phyloP scores from a whole-genome alignment of 768 basidiomycete genomes.

The Trametopsis cervina region DNA sequence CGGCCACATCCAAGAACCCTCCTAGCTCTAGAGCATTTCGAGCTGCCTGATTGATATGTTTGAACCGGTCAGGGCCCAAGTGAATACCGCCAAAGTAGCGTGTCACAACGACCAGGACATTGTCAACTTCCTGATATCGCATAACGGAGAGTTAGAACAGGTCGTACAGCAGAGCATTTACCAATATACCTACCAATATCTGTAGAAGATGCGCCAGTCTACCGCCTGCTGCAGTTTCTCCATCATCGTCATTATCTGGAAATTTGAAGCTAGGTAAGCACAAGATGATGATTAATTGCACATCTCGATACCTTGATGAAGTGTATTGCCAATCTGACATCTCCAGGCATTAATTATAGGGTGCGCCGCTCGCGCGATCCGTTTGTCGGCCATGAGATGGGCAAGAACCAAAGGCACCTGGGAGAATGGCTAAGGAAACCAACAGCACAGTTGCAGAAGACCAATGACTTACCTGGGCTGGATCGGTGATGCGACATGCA shows the following conservation, averaged over 20 bases:
- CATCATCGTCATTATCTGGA: slow-evolving; percentile 90
- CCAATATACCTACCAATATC: slow-evolving; percentile 54
- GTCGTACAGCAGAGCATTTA: too few species aligned
- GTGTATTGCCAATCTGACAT: slow-evolving; percentile 55
- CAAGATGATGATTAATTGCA: background rate
- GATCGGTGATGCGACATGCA: slow-evolving; percentile 73
- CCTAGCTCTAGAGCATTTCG: slow-evolving; percentile 84
- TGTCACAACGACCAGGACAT: slow-evolving; percentile 88
- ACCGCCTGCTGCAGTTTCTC: slow-evolving; percentile 89
- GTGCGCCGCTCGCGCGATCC: slow-evolving; percentile 69
- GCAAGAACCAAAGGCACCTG: slow-evolving; percentile 66
- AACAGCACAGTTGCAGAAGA: slow-evolving; percentile 3
- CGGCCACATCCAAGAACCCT: slow-evolving; percentile 66
- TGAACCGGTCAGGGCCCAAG: slow-evolving; percentile 82
- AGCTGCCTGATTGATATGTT: slow-evolving; percentile 94
- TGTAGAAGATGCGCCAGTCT: slow-evolving; percentile 87
- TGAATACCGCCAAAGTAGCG: slow-evolving; percentile 92
- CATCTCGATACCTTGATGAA: slow-evolving; percentile 59
- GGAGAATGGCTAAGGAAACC: background rate
- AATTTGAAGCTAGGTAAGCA: background rate
- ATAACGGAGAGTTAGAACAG: too few species aligned
- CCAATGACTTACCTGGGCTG: slow-evolving; percentile 50
- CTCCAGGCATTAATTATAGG: slow-evolving; percentile 82
- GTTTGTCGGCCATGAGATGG: slow-evolving; percentile 62
- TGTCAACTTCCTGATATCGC: slow-evolving; percentile 61